Base-by-base conservation (phyloP, 108 stramenopile genomes). In the Cyclotella distinguenda region DNA sequence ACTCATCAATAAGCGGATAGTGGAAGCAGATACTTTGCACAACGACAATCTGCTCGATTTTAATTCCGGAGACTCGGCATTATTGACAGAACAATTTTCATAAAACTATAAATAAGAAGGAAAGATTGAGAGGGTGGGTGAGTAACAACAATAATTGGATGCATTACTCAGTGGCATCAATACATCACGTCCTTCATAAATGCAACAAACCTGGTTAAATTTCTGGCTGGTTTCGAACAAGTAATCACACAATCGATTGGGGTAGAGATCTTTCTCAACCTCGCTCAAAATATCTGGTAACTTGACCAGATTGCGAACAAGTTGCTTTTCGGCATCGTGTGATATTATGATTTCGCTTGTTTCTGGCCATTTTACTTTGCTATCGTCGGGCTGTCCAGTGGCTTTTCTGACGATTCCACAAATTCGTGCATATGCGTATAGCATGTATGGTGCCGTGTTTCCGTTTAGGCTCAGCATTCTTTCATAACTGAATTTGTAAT, bases 391-490 rank as follows among this genome's bases (percentile, higher is more conserved):
- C 57, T 94, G 83, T 33, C 80, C 91, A 26, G 77, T 84, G 30
- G 90, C 86, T 44, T 97, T 99, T 49, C 95, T 87, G 40, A 98
- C 72, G 60, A 99, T 99, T 30, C 93, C 90, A 68, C 90, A 90
- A 46, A 96, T 82, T 52, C 99, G 82, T 18, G 97, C 98, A 78
- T 97, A 96, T 6, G 95, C 85, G 81, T 98, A 99, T 36, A 97
- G 77, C 94, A 99, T 95, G 87, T 99, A 99, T 8, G 98, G 97
- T 36, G 99, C 99, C 6, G 99, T 99, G 84, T 99, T 97, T 11
- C 99, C 99, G 56, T 96, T 89, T 42, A 97, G 82, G 73, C 95
- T 94, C 38, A 99, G 82, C 99, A 99, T 99, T 51, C 94, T 72
- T 16, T 92, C 97, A 72, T 99, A 99, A 82, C 89, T 94, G 80